Base-by-base conservation (phyloP, 306 rosid genomes). In the Arachis hypogaea region DNA sequence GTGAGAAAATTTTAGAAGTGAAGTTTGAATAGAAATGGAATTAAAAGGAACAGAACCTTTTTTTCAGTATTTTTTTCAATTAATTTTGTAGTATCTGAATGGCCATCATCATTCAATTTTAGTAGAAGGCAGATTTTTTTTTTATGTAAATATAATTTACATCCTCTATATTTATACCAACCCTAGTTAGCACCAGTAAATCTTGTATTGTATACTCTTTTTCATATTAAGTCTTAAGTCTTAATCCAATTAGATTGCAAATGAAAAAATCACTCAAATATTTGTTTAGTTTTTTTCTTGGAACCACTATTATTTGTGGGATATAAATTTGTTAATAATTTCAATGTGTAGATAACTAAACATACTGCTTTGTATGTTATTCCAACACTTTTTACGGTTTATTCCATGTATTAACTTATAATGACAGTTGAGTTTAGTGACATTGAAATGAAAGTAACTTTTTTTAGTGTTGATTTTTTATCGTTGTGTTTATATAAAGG, bases 21-120 rank as follows among this genome's bases (percentile, higher is more conserved):
- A 68, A 78, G 70, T 47, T 57, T 12, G 42, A 1, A 46, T 11
- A 46, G 50, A 46, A 8, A 11, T 46, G 50, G 12, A 57, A 3
- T 30, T 30, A 3, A 3, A 61, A 49, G 69, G 54, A 76, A 59
- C 65, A 60, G 56, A 52, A 33, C 63, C n/a, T 69, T 52, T 28
- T 72, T 54, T 18, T 14, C 41, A 9, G 43, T 38, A 30, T 44
- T 45, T 45, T 75, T 81, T 69, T 73, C 65, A 40, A 60, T 68
- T 75, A 69, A 50, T 36, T 45, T 58, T 67, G 57, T 55, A 36
- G 41, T 56, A 54, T 77, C 74, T 47, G 78, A 59, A 7, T 58
- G 16, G 49, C 64, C 30, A 14, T 14, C 36, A 82, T 82, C 77
- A 42, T 82, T 71, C 84, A 88, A 75, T 88, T 85, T 85, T 88